Conservation (phyloP, 1,284 basidiomycete species). For the Cutaneotrichosporon dermatis region DNA sequence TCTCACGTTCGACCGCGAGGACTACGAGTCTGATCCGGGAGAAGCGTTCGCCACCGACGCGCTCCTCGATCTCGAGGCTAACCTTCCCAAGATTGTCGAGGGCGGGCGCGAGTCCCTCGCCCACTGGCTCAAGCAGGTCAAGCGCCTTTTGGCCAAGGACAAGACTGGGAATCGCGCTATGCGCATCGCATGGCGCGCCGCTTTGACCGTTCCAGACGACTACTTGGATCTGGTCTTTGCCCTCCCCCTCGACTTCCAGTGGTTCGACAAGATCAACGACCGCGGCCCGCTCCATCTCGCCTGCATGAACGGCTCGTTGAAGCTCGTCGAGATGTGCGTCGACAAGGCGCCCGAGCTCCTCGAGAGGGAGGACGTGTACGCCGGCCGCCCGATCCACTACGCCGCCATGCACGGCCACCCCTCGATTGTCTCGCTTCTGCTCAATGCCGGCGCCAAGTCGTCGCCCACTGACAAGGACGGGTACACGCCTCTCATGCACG, state of each 20-base stretch:
- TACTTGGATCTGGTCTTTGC: constrained; percentile 72
- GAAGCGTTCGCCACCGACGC: constrained; percentile 57
- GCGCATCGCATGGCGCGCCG: constrained; percentile 85
- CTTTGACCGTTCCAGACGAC: constrained; percentile 69
- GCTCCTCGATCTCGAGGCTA: constrained; percentile 80
- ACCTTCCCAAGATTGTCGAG: constrained; percentile 69
- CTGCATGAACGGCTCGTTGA: constrained; percentile 73
- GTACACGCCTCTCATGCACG: constrained; percentile 88
- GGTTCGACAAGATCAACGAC: constrained; percentile 95
- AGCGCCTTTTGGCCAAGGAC: constrained; percentile 43
- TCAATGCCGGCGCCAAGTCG: constrained; percentile 64
- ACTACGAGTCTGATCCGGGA: constrained; percentile 48
- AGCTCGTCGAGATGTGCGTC: constrained; percentile 80
- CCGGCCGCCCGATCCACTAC: constrained; percentile 90
- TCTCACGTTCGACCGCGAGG: constrained; percentile 64
- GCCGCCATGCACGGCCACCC: constrained; percentile 89
- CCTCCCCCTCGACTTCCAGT: constrained; percentile 80
- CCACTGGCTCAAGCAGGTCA: constrained; percentile 63
- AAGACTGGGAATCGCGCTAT: constrained; percentile 53
- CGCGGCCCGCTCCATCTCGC: constrained; percentile 93
- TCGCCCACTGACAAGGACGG: constrained; percentile 84
- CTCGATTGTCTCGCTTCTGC: constrained; percentile 68
- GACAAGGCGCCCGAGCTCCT: constrained; percentile 51
- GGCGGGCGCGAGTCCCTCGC: constrained; percentile 57
- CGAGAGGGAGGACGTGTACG: constrained; percentile 61